Evolutionary conservation across 108 stramenopile genomes (phyloP), one percentile per base, ranked within the genome.

Genomic region (Schizochytrium sp.): DNA sequence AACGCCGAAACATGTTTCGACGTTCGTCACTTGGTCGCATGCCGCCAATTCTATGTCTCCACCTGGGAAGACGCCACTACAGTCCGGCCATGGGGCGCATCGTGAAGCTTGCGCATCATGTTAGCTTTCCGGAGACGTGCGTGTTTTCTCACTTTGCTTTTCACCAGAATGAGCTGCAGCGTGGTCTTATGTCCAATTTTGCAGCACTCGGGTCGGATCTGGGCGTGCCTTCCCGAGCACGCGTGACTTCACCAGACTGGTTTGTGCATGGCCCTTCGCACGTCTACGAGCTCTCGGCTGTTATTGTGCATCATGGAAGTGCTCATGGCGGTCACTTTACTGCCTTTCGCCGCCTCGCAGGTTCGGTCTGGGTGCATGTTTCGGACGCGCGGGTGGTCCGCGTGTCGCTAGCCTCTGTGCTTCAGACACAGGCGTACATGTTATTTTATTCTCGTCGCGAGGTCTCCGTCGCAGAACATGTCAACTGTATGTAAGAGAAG

Each of bases 261-360:
- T 53, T 53, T 34, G 18, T 6, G 19, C 76, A 83, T 18, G 48
- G 76, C 6, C 23, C 76, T 45, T 53, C 76, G 34, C 41, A 28
- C 25, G 25, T 41, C 8, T 83, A 83, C 76, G 76, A 83, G 6
- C 76, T 83, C 8, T 6, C n/a, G 19, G 76, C 76, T 53, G 76
- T 83, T 0, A 47, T 83, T 47, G 76, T 83, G 45, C 76, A 83
- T 23, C 76, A 83, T 1, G 76, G 76, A 83, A 53, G 76, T 23
- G 76, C 76, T 43, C 23, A 83, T 8, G 76, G 76, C n/a, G 76
- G 76, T 43, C 76, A 83, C 76, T 83, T 83, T 53, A 83, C 76
- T 0, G 76, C 76, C 48, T 83, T 53, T 34, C 76, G 76, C 12
- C 76, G 76, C 10, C 51, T 83, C 48, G 51, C n/a, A 43, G 25